These are phyloP conservation scores for Aspergillus steynii DNA, from an alignment of 495 filamentous ascomycete genomes.

Conservation along the genomic window DNA sequence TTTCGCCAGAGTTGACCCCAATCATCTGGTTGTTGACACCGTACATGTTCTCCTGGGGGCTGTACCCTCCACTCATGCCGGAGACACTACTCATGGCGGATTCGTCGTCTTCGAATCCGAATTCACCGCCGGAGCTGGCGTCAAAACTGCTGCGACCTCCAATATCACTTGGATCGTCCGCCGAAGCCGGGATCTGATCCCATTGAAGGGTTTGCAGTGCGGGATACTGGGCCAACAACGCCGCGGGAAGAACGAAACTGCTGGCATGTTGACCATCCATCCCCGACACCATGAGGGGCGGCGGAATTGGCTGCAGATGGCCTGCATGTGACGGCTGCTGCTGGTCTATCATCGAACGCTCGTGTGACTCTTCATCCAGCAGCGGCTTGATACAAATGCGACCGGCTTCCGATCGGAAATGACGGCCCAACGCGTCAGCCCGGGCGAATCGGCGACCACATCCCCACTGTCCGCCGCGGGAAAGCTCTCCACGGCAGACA, in stretches of 20 bases:
- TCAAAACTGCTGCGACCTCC: constrained; percentile 88
- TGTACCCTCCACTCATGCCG: constrained; percentile 39
- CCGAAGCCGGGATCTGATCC: constrained; percentile 53
- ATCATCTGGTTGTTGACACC: constrained; percentile 34
- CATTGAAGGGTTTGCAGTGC: constrained; percentile 83
- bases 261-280: constrained; percentile 46
- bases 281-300: constrained; percentile 42
- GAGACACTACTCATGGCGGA: constrained; percentile 36
- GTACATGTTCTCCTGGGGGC: constrained; percentile 38
- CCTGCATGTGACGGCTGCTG: constrained; percentile 45
- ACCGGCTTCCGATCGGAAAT: constrained; percentile 94
- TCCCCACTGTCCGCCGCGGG: constrained; percentile 81
- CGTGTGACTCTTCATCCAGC: constrained; percentile 83
- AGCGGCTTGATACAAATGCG: constrained; percentile 95
- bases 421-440: constrained; percentile 92
- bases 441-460: constrained; percentile 92
- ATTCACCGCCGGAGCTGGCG: constrained; percentile 69
- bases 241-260: constrained; percentile 76
- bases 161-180: constrained; percentile 69
- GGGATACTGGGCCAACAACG: constrained; percentile 87
- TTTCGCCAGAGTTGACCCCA: constrained; percentile 33
- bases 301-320: constrained; percentile 44
- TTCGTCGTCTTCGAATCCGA: constrained; percentile 53
- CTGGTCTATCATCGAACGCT: constrained; percentile 68
- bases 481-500: constrained; percentile 88